phyloP scores from a whole-genome alignment of 176 grass and related monocot genomes.

The Triticum monococcum region DNA sequence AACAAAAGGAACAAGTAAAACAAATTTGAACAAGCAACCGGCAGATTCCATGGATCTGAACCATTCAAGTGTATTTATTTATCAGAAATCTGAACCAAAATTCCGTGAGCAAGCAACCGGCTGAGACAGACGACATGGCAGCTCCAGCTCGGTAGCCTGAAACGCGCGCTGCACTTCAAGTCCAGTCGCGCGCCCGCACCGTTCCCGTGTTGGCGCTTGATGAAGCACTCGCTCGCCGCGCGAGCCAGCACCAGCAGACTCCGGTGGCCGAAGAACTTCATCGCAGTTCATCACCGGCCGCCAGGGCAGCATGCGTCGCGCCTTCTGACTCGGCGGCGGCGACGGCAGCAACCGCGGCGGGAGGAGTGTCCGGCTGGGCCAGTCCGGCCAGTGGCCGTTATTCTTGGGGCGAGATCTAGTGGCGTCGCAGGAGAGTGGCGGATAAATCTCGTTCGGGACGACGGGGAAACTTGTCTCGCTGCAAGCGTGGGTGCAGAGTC shows the following conservation, averaged over 20 bases:
- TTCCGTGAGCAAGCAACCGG: no score
- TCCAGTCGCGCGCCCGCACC: conserved; percentile 27
- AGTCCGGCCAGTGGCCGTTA: no score
- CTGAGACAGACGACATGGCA: conserved; percentile 53
- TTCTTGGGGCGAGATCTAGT: no score
- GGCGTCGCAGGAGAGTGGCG: no score
- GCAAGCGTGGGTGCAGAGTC: no score
- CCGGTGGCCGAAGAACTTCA: conserved; percentile 16
- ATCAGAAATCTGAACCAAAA: no score
- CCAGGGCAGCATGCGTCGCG: conserved; percentile 58
- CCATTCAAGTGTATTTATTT: no score
- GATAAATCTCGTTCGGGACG: no score
- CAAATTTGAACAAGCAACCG: no score
- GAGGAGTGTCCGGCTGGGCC: conserved; percentile 44
- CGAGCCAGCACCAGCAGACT: conserved; percentile 4
- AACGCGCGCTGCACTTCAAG: conserved; percentile 45
- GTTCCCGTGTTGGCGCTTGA: conserved; percentile 64
- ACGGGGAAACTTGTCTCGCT: no score
- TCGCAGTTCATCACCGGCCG: conserved; percentile 23
- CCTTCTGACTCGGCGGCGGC: background rate
- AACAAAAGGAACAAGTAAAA: no score
- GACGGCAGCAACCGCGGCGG: conserved; percentile 50
- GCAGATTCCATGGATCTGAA: no score
- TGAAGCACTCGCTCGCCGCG: conserved; percentile 56
- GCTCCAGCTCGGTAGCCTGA: conserved; percentile 31